Percentiles rank a stretch among this genome's conserved stretches.
phyloP scores from a whole-genome alignment of 495 filamentous ascomycete genomes.

The Amniculicola lignicola region DNA sequence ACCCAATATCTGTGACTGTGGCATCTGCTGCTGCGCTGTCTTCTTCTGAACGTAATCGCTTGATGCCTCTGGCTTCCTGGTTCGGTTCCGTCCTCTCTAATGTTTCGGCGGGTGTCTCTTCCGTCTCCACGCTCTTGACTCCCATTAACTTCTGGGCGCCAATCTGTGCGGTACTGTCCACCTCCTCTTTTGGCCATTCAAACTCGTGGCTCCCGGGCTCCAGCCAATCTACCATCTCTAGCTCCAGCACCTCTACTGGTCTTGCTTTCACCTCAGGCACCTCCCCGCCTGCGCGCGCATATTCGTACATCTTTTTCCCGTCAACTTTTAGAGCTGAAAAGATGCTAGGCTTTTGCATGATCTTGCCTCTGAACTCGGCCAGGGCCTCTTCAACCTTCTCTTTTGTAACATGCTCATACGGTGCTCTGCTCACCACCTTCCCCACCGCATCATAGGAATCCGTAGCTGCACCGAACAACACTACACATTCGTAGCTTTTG shows the following conservation, averaged over 20 bases:
- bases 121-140: not conserved
- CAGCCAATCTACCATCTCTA: slow-evolving; percentile 85
- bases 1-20: slow-evolving; percentile 5
- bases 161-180: slow-evolving; percentile 64
- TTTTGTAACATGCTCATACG: slow-evolving; percentile 74
- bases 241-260: slow-evolving; percentile 67
- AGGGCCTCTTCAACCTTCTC: slow-evolving; percentile 75
- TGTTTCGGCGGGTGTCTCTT: not conserved
- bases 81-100: not conserved
- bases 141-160: slow-evolving; percentile 64
- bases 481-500: slow-evolving; percentile 85
- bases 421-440: slow-evolving; percentile 68
- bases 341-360: slow-evolving; percentile 87
- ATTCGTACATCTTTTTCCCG: slow-evolving; percentile 92
- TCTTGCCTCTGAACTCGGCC: slow-evolving; percentile 73
- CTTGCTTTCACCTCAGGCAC: slow-evolving; percentile 61
- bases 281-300: slow-evolving; percentile 85
- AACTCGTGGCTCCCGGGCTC: slow-evolving; percentile 74
- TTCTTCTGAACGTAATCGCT: slow-evolving; percentile 8
- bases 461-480: slow-evolving; percentile 87
- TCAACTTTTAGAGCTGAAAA: slow-evolving; percentile 88
- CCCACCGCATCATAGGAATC: slow-evolving; percentile 87
- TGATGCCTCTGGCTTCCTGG: slow-evolving; percentile 4
- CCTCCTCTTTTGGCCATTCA: slow-evolving; percentile 71
- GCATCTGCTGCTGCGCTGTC: slow-evolving; percentile 6